Conservation (phyloP, 768 basidiomycete genomes). For the Agaricus blazei region DNA sequence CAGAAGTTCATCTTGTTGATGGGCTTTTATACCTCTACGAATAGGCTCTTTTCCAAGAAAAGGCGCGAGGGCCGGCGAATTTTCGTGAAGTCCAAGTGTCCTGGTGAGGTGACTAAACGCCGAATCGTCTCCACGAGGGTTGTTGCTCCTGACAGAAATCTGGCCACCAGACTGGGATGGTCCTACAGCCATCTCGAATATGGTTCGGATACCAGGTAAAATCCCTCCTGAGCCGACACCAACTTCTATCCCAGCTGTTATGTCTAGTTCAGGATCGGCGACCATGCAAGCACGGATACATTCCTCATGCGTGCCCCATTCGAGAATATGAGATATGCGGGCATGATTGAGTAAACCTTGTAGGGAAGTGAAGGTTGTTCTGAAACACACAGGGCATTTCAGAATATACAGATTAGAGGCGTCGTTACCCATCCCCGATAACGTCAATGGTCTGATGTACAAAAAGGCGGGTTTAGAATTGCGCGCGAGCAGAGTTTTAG, state of each 20-base stretch:
- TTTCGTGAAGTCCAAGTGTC: slow-evolving; percentile 44
- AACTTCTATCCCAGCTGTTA: slow-evolving; percentile 38
- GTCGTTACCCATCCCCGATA: not conserved
- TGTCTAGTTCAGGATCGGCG: slow-evolving; percentile 32
- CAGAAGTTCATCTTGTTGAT: slow-evolving; percentile 30
- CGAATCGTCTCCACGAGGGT: not conserved
- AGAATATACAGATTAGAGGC: slow-evolving; percentile 30
- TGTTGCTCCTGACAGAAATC: not conserved
- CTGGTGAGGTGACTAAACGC: slow-evolving; percentile 25
- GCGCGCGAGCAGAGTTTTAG: slow-evolving; percentile 14
- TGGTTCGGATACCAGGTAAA: slow-evolving; percentile 40
- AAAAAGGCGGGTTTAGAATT: slow-evolving; percentile 9
- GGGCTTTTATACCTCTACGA: slow-evolving; percentile 38
- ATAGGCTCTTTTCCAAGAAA: slow-evolving; percentile 40
- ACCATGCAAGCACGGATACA: slow-evolving; percentile 48
- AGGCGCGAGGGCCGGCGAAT: slow-evolving; percentile 44
- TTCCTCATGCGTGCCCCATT: slow-evolving; percentile 53
- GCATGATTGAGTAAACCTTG: slow-evolving; percentile 54
- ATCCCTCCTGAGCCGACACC: slow-evolving; percentile 35
- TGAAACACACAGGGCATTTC: slow-evolving; percentile 40
- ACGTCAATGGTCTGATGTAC: slow-evolving; percentile 5
- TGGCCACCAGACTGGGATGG: slow-evolving; percentile 5
- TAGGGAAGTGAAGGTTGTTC: slow-evolving; percentile 41
- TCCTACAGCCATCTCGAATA: slow-evolving; percentile 47
- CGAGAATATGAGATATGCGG: slow-evolving; percentile 41